Base-by-base conservation (phyloP, 2,329 filamentous ascomycete genomes). In the Orbilia oligospora region DNA sequence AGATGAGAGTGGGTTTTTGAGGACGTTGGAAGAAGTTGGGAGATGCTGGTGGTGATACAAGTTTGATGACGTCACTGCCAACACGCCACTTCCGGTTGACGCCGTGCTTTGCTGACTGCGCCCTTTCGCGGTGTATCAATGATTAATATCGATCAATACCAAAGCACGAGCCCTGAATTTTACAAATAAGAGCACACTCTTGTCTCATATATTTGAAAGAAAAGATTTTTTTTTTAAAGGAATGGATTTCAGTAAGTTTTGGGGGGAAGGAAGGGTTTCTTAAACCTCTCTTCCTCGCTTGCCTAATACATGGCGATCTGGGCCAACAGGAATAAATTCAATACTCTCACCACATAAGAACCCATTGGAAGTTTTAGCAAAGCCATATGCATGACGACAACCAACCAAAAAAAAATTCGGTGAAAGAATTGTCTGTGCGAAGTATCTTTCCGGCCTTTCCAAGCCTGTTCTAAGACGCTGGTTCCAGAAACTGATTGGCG, bases 401-500 rank as follows among this genome's bases (percentile, higher is more conserved):
- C 33, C 67, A 48, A n/a, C 20, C 12, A 30, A 27, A 18, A 24
- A 3, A 9, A 46, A 12, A n/a, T 6, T 6, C 27, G 6, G 27
- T 30, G 27, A 46, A 46, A 5, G n/a, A 46, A 46, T 20, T 46
- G 6, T 46, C 44, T 46, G 44, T 8, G 16, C 44, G n/a, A 6
- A 8, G 10, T 18, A 46, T n/a, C 9, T 46, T 65, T 65, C 61
- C 61, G 61, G 61, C 44, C 14, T 51, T 38, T 58, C 53, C 53
- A 58, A 65, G 61, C 8, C 61, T 30, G 44, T n/a, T 18, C 27
- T 33, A 53, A 5, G 14, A 10, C 27, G 55, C 55, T 71, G 67
- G 44, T 73, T 73, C 27, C 18, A 67, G 70, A 51, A 66, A 67
- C 20, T 73, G 70, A 73, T 73, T 24, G 61, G 33, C 56, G 41